Evolutionary conservation across 129 eudicot genomes (phyloP), one percentile per base, ranked within the genome.

Genomic region (Scalesia atractyloides): DNA sequence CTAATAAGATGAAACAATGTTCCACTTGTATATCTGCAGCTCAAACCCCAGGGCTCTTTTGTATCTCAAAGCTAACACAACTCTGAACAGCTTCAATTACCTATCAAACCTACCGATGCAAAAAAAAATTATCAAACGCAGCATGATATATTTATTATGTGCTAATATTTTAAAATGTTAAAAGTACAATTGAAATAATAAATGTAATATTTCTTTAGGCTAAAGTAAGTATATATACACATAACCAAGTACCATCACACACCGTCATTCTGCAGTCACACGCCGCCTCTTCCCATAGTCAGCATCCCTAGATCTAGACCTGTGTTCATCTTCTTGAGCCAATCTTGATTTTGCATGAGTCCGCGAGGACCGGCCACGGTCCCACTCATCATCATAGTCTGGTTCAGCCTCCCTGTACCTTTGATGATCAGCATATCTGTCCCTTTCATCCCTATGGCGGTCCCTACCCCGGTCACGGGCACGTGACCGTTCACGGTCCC

Each of bases 281-380:
- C 96, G 91, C 33, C 95, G 86, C 86, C 95, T 83, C 82, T 90
- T 90, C 52, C 87, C 91, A 79, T 90, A 90, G 15, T 90, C 97
- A 69, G 88, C 95, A 75, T 90, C 97, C 78, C 89, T 74, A 11
- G 97, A 85, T 72, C 89, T 87, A 18, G 95, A 85, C 64, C 89
- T 81, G 36, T 83, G 88, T 18, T 86, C 95, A 50, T 89, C 93
- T 73, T 82, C 89, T 15, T 83, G 87, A 49, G 89, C 66, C 20
- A 76, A 4, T 69, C 95, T 80, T 18, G 97, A 81, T 72, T 85
- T 90, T 72, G 84, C 83, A 17, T 84, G 91, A 51, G 87, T 66
- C 76, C 89, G 79, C 1, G 95, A 85, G 16, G 97, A 85, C 30
- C 97, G 72, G 6, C 90, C 93, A 81, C 88, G 87, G 22, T 87